Evolutionary conservation across 1,284 basidiomycete genomes (phyloP).

Genomic region (Leccinum pachyderme): DNA sequence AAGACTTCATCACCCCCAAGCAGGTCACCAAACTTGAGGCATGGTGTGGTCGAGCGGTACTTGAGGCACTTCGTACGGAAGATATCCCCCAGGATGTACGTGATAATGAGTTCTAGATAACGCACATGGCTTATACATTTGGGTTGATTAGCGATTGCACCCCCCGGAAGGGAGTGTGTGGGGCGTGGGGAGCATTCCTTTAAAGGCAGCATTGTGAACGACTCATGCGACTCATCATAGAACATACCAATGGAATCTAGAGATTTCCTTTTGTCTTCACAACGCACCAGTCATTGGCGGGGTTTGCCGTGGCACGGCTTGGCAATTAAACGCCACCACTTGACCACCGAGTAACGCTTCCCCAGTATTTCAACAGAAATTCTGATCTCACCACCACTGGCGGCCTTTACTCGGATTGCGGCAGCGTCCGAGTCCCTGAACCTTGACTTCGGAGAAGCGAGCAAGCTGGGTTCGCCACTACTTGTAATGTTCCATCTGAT

Average conservation of each 20-base stretch:
- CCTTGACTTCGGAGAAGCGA: conserved; percentile 7
- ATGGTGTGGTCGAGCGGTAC: conserved; percentile 58
- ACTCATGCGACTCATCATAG: neutral
- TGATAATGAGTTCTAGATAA: neutral
- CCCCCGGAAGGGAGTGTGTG: conserved; percentile 40
- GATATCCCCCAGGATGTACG: conserved; percentile 45
- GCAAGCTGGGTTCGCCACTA: neutral
- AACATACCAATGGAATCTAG: conserved; percentile 1
- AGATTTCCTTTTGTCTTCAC: conserved; percentile 1
- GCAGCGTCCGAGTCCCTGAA: conserved; percentile 2
- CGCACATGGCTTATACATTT: conserved; percentile 5
- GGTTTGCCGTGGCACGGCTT: neutral
- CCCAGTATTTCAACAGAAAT: neutral
- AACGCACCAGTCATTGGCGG: neutral
- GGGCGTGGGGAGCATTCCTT: conserved; percentile 20
- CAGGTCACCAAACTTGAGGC: conserved; percentile 63
- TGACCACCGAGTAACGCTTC: neutral
- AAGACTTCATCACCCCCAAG: conserved; percentile 74
- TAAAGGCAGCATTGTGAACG: conserved; percentile 14
- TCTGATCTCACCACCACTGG: neutral
- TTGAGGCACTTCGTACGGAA: conserved; percentile 45
- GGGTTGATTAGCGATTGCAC: conserved; percentile 34
- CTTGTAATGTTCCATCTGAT: neutral
- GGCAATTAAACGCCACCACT: conserved; percentile 26
- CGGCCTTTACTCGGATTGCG: conserved; percentile 1